Percentiles rank a stretch among this genome's conserved stretches.
These are phyloP conservation scores for Clitoria ternatea DNA, from an alignment of 306 rosid genomes.

Conservation along the genomic window DNA sequence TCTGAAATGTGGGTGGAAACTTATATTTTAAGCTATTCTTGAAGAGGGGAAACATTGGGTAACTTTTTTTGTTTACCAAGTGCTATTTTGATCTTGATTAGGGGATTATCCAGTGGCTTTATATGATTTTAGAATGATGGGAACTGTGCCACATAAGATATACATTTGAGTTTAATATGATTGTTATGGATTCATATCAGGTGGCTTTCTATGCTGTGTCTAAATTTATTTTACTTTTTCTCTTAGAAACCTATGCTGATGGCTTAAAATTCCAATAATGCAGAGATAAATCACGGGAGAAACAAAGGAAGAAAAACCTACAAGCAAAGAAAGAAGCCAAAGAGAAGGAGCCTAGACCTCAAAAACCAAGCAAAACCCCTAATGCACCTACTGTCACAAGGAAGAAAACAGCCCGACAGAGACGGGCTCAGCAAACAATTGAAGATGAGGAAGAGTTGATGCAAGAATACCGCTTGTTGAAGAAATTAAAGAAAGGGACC, in stretches of 20 bases:
- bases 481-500: slow-evolving; percentile 81
- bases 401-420: slow-evolving; percentile 85
- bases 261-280: slow-evolving; percentile 13
- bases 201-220: background rate
- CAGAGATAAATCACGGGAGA: slow-evolving; percentile 90
- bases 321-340: slow-evolving; percentile 67
- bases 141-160: background rate
- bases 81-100: slow-evolving; percentile 7
- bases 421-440: slow-evolving; percentile 75
- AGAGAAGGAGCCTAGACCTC: slow-evolving; percentile 52
- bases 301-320: slow-evolving; percentile 81
- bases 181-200: background rate
- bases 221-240: background rate
- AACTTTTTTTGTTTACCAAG: background rate
- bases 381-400: slow-evolving; percentile 34
- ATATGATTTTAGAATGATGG: background rate
- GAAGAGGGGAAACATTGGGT: background rate
- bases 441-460: slow-evolving; percentile 84
- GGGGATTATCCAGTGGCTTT: background rate
- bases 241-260: slow-evolving; percentile 12
- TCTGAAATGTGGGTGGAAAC: background rate
- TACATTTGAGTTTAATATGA: background rate
- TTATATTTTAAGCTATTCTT: background rate
- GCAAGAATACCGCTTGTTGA: slow-evolving; percentile 73
- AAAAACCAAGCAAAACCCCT: slow-evolving; percentile 41